Evolutionary conservation across 768 basidiomycete genomes (phyloP).

Genomic region (Calocybe indica): DNA sequence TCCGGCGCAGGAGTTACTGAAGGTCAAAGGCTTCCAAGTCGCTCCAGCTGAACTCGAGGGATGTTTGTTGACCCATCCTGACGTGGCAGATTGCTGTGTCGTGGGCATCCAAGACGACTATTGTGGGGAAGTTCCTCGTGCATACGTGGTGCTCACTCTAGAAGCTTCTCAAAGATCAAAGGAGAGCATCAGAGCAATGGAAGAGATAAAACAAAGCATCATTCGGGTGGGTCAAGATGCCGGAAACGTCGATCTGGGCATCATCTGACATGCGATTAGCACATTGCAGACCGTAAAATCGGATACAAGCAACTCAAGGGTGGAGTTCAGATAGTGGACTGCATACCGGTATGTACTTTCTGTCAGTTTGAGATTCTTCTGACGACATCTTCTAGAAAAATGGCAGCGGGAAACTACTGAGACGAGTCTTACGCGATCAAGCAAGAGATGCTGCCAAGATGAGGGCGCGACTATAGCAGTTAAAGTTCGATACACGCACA

Average conservation of each 20-base stretch:
- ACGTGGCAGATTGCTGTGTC: conserved; percentile 55
- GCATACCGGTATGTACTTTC: conserved; percentile 21
- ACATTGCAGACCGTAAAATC: conserved; percentile 41
- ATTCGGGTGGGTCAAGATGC: conserved; percentile 27
- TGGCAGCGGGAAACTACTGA: conserved; percentile 49
- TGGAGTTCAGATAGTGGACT: conserved; percentile 30
- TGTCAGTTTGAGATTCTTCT: background rate
- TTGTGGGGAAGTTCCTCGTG: conserved; percentile 60
- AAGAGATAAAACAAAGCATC: conserved; percentile 33
- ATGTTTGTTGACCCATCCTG: conserved; percentile 38
- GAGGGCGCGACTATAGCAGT: conserved; percentile 8
- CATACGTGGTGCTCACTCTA: conserved; percentile 49
- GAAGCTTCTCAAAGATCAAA: conserved; percentile 26
- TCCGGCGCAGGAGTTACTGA: conserved; percentile 50
- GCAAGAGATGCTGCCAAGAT: conserved; percentile 10
- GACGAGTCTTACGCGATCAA: conserved; percentile 33
- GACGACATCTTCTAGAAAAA: conserved; percentile 31
- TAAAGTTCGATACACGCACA: too few relatives aligned
- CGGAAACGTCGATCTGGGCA: background rate
- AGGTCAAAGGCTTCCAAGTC: conserved; percentile 58
- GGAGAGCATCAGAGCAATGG: conserved; percentile 16
- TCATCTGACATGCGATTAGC: conserved; percentile 21
- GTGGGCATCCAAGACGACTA: conserved; percentile 56
- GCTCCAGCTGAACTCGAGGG: conserved; percentile 54
- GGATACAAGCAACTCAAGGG: conserved; percentile 46